Conservation (phyloP, 768 basidiomycete genomes). For the Pisolithus albus region DNA sequence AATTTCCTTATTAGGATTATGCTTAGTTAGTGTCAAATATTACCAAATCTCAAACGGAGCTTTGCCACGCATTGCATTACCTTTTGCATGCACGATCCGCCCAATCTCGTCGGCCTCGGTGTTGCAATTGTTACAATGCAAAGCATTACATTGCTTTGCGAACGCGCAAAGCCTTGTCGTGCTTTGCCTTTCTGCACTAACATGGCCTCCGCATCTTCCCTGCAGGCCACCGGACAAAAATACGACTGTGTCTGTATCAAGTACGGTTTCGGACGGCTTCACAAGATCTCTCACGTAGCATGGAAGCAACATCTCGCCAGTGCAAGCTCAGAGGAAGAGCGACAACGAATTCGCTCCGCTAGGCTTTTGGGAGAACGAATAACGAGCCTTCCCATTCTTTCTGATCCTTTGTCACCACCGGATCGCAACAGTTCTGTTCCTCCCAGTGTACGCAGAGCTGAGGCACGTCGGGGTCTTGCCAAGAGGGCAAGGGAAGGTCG, state of each 20-base stretch:
- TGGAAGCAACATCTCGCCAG: background rate
- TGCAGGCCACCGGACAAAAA: background rate
- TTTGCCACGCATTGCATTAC: background rate
- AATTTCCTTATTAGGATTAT: background rate
- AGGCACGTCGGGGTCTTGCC: background rate
- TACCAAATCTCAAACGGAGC: background rate
- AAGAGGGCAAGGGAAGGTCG: background rate
- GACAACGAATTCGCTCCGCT: background rate
- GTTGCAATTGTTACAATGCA: background rate
- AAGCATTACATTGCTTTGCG: background rate
- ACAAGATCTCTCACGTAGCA: background rate
- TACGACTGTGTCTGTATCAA: background rate
- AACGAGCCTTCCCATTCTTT: background rate
- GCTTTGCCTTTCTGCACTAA: background rate
- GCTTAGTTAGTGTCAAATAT: background rate
- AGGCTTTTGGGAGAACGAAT: background rate
- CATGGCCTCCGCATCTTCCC: background rate
- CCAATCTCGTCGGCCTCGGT: background rate
- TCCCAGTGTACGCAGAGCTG: background rate
- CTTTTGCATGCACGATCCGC: background rate
- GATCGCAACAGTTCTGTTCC: background rate
- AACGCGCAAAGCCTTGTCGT: background rate
- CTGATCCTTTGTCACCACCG: background rate
- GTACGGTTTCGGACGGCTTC: background rate
- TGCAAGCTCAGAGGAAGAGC: background rate